Conservation (phyloP, 805 yeast species). For the Saccharomycopsis sp. region DNA sequence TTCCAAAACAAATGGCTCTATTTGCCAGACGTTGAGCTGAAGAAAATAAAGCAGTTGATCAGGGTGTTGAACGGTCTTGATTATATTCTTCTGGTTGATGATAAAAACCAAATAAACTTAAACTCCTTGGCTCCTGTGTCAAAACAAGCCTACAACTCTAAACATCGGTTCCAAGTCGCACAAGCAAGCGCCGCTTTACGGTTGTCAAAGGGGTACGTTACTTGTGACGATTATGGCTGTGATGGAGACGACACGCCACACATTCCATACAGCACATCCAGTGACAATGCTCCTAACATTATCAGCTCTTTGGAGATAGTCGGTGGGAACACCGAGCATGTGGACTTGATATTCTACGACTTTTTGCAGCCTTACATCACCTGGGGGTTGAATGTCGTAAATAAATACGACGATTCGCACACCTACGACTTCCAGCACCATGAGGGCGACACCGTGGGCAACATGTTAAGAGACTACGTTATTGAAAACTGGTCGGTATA, state of each 20-base stretch:
- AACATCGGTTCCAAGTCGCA: not conserved
- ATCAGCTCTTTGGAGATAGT: constrained; percentile 42
- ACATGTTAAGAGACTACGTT: constrained; percentile 38
- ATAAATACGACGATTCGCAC: constrained; percentile 16
- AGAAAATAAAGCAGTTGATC: constrained; percentile 48
- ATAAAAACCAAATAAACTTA: not conserved
- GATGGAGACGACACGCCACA: constrained; percentile 85
- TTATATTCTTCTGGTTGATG: constrained; percentile 32
- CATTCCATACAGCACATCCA: constrained; percentile 39
- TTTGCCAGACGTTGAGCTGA: constrained; percentile 49
- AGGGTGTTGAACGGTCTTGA: constrained; percentile 49
- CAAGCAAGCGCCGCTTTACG: not conserved
- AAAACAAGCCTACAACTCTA: constrained; percentile 22
- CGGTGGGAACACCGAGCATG: constrained; percentile 28
- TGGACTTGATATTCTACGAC: constrained; percentile 74
- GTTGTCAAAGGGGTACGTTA: constrained; percentile 64
- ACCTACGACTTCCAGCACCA: constrained; percentile 32
- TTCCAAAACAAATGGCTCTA: constrained; percentile 75
- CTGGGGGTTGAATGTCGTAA: constrained; percentile 35
- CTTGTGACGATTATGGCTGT: constrained; percentile 76
- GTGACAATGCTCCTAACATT: constrained; percentile 71
- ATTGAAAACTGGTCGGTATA: constrained; percentile 30
- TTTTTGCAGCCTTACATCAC: constrained; percentile 54
- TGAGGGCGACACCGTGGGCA: constrained; percentile 38
- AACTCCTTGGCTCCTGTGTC: constrained; percentile 7